Evolutionary conservation across 208 protist genomes (phyloP).

Genomic region (Leishmania aethiopica): DNA sequence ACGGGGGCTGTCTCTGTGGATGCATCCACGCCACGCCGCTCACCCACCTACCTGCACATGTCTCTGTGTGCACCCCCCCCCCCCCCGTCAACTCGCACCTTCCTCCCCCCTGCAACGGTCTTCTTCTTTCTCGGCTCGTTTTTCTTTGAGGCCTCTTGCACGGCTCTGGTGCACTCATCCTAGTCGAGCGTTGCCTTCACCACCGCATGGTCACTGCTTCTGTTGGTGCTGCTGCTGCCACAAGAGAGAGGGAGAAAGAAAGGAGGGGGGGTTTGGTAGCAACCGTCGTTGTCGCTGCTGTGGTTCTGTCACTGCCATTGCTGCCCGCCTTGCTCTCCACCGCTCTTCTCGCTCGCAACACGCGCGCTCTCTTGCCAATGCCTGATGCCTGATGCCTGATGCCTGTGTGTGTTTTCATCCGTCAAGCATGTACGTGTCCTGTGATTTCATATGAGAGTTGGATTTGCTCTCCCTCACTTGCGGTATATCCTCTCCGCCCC

Average conservation of each 20-base stretch:
- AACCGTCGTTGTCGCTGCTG: background rate
- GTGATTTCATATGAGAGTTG: background rate
- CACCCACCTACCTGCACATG: background rate
- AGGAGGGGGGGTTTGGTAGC: background rate
- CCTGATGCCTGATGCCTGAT: background rate
- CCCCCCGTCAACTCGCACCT: background rate
- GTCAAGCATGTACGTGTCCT: background rate
- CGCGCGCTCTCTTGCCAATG: background rate
- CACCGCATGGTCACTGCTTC: background rate
- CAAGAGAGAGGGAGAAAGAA: background rate
- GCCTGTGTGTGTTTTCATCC: background rate
- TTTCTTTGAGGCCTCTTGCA: background rate
- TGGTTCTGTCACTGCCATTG: background rate
- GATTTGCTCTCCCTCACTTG: constrained; percentile 5
- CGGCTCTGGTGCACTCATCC: background rate
- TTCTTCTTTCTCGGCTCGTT: background rate
- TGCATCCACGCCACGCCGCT: background rate
- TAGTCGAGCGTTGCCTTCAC: background rate
- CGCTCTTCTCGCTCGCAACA: background rate
- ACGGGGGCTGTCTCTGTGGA: background rate
- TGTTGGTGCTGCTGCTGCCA: background rate
- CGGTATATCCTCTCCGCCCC: background rate
- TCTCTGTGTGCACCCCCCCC: background rate
- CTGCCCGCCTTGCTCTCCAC: background rate
- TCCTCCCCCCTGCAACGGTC: background rate